Evolutionary conservation across 2,329 filamentous ascomycete genomes (phyloP).

Genomic region (Talaromyces piceae): DNA sequence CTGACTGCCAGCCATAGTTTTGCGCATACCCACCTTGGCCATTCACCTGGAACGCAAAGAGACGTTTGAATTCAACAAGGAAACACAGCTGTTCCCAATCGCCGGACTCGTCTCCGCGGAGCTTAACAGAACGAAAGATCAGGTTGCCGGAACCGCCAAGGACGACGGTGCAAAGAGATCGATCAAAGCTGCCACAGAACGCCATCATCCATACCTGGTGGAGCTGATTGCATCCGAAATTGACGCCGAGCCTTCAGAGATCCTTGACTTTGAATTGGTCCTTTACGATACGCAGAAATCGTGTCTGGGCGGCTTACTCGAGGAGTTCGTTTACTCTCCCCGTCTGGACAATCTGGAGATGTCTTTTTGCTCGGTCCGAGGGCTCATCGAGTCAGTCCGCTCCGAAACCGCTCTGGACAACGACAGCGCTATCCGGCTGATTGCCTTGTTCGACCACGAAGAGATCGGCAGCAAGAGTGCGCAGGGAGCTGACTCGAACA

Average conservation of each 20-base stretch:
- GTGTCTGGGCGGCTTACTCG: constrained; percentile 77
- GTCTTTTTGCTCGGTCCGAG: constrained; percentile 86
- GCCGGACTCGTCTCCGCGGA: constrained; percentile 79
- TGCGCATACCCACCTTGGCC: constrained; percentile 86
- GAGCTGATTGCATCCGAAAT: constrained; percentile 77
- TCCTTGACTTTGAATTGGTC: constrained; percentile 93
- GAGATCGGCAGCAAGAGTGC: constrained; percentile 90
- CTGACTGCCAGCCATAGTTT: constrained; percentile 39
- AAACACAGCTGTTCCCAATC: constrained; percentile 91
- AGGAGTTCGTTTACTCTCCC: constrained; percentile 95
- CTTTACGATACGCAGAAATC: constrained; percentile 93
- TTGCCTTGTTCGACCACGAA: constrained; percentile 94
- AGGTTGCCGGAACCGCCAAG: constrained; percentile 42
- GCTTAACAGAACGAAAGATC: constrained; percentile 59
- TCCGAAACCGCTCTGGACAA: constrained; percentile 59
- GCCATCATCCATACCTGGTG: constrained; percentile 83
- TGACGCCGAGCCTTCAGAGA: constrained; percentile 59
- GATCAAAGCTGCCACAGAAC: constrained; percentile 68
- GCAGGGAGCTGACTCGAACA: constrained; percentile 87
- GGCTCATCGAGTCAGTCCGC: constrained; percentile 70
- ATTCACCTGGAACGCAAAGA: constrained; percentile 85
- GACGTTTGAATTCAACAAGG: constrained; percentile 91
- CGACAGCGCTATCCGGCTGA: constrained; percentile 78
- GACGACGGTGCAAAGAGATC: constrained; percentile 37
- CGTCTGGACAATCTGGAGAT: constrained; percentile 92